Evolutionary conservation across 208 protist species (phyloP), one percentile per base, ranked within the genome.

Genomic region (Ichthyophonus hoferi): DNA sequence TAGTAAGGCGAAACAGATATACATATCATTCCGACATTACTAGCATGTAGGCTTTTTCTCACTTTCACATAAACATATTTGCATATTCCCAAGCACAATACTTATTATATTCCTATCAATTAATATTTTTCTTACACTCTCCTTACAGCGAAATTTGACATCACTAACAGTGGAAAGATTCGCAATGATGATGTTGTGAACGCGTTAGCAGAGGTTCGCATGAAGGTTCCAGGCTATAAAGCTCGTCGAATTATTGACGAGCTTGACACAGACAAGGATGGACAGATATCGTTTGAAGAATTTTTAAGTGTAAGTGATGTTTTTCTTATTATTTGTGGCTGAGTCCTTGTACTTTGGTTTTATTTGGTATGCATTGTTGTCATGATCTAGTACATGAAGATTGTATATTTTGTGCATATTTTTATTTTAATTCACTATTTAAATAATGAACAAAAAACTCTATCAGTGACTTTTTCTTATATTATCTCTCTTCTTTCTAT

Each of bases 191-290:
- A 90, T 37, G 79, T 90, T 42, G 76, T 34, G 3, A 35, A 37
- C 33, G 79, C 87, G 38, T 41, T 89, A 34, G 77, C 1, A 31
- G 0, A 86, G 24, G 1, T 67, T 41, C 81, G 88, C 3, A 41
- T 88, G 41, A 79, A 17, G n/a, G 79, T 88, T 1, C 88, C 87
- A 37, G 88, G 89, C 42, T 85, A 91, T 58, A 42, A 92, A 58
- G 82, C 94, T 37, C 82, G 89, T 43, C 81, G 92, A 40, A 94
- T 95, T 91, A 90, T 95, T 33, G 89, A 91, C 41, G 92, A 94
- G 42, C 81, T 90, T 31, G 92, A 94, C 84, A 90, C 24, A 1
- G 79, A 95, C 58, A 42, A 76, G 7, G 81, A 83, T 78, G 93
- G 93, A 42, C 33, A 37, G 0, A 87, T 95, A 2, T 89, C 90